A percentile compares a stretch with the other conserved stretches of the same genome.
Conservation (phyloP, 495 filamentous ascomycete genomes). For the Hypomontagnella monticulosa region DNA sequence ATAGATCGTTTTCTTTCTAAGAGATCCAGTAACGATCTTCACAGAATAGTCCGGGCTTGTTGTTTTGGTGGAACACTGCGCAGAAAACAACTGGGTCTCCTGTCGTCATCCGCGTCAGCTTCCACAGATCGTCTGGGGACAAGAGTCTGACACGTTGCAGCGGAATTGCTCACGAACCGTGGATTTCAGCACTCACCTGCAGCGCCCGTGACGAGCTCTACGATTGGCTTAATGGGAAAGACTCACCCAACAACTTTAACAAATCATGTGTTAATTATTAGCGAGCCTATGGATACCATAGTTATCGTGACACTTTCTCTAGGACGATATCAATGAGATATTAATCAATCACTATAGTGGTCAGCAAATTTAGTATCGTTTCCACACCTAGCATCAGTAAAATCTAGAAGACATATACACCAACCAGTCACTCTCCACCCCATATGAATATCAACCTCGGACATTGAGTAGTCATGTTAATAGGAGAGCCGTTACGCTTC, state of each 20-base stretch:
- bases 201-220: constrained; percentile 19
- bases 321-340: no score
- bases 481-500: no score
- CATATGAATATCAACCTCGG: no score
- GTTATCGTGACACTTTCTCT: no score
- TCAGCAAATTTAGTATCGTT: no score
- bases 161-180: constrained; percentile 8
- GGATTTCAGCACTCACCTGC: constrained; percentile 14
- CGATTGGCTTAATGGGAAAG: constrained; percentile 21
- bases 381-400: background rate
- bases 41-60: background rate
- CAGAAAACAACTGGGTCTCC: constrained; percentile 28
- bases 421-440: no score
- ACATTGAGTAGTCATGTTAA: no score
- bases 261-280: background rate
- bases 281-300: no score
- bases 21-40: constrained; percentile 26
- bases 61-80: constrained; percentile 13
- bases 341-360: no score
- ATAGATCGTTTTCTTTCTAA: constrained; percentile 34
- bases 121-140: constrained; percentile 15
- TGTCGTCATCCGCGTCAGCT: constrained; percentile 28
- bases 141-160: constrained; percentile 36
- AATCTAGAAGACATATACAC: no score
- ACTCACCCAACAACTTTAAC: background rate